These are phyloP conservation scores for Geoglossum glabrum DNA, from an alignment of 495 filamentous ascomycete genomes.

Conservation along the genomic window DNA sequence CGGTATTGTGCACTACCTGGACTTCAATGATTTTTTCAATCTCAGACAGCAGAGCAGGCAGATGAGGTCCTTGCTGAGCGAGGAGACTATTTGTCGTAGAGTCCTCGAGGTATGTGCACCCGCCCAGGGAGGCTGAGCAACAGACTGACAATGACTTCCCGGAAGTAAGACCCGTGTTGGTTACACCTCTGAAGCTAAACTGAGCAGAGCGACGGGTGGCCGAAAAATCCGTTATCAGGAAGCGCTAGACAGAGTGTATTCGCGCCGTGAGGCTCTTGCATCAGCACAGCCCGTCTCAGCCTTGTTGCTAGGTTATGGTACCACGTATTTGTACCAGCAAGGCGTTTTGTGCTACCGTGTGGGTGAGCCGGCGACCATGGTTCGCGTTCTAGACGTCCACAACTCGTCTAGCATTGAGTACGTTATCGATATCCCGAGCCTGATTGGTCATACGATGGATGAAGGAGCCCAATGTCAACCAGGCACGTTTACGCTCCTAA, in stretches of 20 bases:
- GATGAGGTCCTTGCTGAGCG: conserved; percentile 32
- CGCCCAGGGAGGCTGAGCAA: not conserved
- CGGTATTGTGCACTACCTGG: conserved; percentile 17
- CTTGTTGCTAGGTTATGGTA: conserved; percentile 35
- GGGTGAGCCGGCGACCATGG: conserved; percentile 21
- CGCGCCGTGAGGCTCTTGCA: conserved; percentile 39
- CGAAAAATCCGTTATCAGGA: conserved; percentile 27
- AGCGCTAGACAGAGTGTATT: conserved; percentile 37
- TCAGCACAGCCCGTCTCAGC: conserved; percentile 41
- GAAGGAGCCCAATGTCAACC: conserved; percentile 9
- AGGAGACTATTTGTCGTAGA: conserved; percentile 39
- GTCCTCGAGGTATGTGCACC: conserved; percentile 32
- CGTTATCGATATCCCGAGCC: conserved; percentile 32
- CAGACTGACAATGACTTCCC: not conserved
- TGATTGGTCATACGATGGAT: conserved; percentile 20
- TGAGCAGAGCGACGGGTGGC: conserved; percentile 21
- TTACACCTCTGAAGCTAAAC: conserved; percentile 9
- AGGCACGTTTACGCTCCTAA: conserved; percentile 35
- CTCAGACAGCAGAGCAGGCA: conserved; percentile 30
- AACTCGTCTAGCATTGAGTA: conserved; percentile 28
- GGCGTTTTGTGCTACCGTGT: conserved; percentile 41
- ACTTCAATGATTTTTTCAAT: conserved; percentile 29
- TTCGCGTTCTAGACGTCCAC: conserved; percentile 48
- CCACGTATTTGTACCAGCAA: conserved; percentile 39
- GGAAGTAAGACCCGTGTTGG: not conserved